Conservation (phyloP, 2,329 filamentous ascomycete species). For the Claviceps quebecensis region DNA sequence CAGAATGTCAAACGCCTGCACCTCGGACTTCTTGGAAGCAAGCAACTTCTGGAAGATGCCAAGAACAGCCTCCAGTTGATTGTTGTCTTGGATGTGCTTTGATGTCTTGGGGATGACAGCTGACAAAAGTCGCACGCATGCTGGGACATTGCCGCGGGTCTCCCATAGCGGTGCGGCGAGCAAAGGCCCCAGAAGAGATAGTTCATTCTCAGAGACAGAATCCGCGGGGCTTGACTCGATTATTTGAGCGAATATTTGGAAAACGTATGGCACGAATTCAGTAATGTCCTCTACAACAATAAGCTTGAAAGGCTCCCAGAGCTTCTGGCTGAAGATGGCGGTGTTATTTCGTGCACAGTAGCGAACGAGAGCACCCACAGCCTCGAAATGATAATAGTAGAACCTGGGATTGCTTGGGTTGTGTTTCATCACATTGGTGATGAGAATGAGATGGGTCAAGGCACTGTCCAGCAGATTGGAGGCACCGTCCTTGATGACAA, state of each 20-base stretch:
- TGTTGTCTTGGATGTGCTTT: conserved; percentile 57
- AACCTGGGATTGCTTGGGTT: conserved; percentile 97
- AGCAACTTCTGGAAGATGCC: conserved; percentile 91
- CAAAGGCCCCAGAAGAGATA: conserved; percentile 62
- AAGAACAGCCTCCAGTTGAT: conserved; percentile 77
- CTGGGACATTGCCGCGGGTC: conserved; percentile 81
- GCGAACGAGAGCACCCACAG: conserved; percentile 72
- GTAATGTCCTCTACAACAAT: conserved; percentile 73
- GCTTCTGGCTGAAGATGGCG: conserved; percentile 59
- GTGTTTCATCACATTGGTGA: conserved; percentile 80
- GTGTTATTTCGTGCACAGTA: conserved; percentile 52
- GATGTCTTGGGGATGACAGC: conserved; percentile 71
- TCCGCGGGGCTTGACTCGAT: conserved; percentile 72
- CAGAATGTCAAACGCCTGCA: conserved; percentile 77
- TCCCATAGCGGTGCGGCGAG: conserved; percentile 81
- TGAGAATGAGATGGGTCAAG: conserved; percentile 71
- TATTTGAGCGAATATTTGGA: conserved; percentile 85
- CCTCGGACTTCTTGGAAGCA: conserved; percentile 67
- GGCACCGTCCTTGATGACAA: conserved; percentile 79
- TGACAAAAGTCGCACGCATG: conserved; percentile 69
- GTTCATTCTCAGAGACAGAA: conserved; percentile 69
- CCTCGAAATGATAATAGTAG: conserved; percentile 98
- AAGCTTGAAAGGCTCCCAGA: conserved; percentile 72
- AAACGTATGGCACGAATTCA: conserved; percentile 95
- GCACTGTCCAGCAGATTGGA: conserved; percentile 61